A percentile compares a stretch with the other conserved stretches of the same genome.
Conservation (phyloP, 805 yeast genomes). For the Candida alai region DNA sequence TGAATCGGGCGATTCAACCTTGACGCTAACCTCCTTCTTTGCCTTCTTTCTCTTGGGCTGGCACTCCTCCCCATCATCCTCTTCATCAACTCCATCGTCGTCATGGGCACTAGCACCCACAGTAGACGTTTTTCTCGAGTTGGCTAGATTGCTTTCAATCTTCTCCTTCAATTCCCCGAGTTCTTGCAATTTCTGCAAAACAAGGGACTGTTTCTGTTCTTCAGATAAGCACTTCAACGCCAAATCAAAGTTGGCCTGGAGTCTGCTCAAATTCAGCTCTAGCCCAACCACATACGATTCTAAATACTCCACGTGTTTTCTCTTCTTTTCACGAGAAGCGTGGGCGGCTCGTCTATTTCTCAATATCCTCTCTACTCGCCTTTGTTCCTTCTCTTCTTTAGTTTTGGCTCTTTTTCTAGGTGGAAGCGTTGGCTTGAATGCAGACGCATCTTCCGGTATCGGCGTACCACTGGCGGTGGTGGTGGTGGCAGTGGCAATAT, state of each 20-base stretch:
- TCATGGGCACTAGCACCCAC: slow-evolving; percentile 5
- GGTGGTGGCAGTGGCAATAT: background rate
- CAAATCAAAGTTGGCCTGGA: slow-evolving; percentile 22
- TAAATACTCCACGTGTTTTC: slow-evolving; percentile 82
- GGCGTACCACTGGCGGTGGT: background rate
- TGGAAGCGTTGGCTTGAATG: slow-evolving; percentile 56
- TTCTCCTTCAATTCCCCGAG: slow-evolving; percentile 22
- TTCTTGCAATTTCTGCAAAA: slow-evolving; percentile 14
- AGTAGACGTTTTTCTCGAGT: slow-evolving; percentile 8
- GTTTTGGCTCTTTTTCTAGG: slow-evolving; percentile 97
- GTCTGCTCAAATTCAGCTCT: slow-evolving; percentile 30
- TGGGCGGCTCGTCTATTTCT: slow-evolving; percentile 97
- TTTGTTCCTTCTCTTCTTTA: slow-evolving; percentile 93
- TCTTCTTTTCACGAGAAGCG: slow-evolving; percentile 93
- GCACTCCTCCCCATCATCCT: slow-evolving; percentile 9
- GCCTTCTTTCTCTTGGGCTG: background rate
- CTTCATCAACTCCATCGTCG: slow-evolving; percentile 5
- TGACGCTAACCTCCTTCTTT: slow-evolving; percentile 5
- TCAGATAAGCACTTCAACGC: slow-evolving; percentile 12
- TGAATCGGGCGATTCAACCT: slow-evolving; percentile 1
- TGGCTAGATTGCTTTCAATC: slow-evolving; percentile 22
- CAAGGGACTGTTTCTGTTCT: slow-evolving; percentile 9
- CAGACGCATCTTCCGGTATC: slow-evolving; percentile 7
- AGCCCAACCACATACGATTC: slow-evolving; percentile 54
- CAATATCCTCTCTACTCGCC: slow-evolving; percentile 86